phyloP scores from a whole-genome alignment of 768 basidiomycete genomes.

The Trametes coccinea region DNA sequence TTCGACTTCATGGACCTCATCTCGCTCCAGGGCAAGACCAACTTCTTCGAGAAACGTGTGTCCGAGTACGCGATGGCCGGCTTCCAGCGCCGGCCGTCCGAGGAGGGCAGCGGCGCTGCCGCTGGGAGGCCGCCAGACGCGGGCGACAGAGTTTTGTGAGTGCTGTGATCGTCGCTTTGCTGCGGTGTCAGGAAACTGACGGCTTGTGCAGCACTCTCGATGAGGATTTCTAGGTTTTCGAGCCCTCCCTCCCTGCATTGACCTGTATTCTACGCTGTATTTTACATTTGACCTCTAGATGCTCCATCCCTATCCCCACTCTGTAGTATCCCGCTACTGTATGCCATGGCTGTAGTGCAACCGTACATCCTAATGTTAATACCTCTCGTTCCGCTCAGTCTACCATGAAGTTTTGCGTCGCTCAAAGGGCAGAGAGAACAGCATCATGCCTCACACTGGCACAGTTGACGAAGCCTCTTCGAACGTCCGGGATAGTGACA shows the following conservation, averaged over 20 bases:
- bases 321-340: not conserved
- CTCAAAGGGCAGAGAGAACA: no score
- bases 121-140: not conserved
- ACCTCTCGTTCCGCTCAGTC: not conserved
- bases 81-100: conserved; percentile 38
- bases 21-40: conserved; percentile 93
- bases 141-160: conserved; percentile 40
- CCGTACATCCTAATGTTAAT: conserved; percentile 6
- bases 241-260: not conserved
- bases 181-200: not conserved
- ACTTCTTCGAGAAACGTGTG: conserved; percentile 96
- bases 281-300: not conserved
- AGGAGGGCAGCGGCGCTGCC: not conserved
- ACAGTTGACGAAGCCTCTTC: no score
- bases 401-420: not conserved
- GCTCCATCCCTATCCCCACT: conserved; percentile 4
- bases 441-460: no score
- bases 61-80: conserved; percentile 78
- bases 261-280: conserved; percentile 5
- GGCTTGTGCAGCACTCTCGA: conserved; percentile 37
- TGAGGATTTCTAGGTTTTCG: conserved; percentile 39
- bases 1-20: conserved; percentile 97
- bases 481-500: not conserved
- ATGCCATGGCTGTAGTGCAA: not conserved
- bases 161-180: not conserved